phyloP scores from a whole-genome alignment of 768 basidiomycete species.

The Zangia roseola region DNA sequence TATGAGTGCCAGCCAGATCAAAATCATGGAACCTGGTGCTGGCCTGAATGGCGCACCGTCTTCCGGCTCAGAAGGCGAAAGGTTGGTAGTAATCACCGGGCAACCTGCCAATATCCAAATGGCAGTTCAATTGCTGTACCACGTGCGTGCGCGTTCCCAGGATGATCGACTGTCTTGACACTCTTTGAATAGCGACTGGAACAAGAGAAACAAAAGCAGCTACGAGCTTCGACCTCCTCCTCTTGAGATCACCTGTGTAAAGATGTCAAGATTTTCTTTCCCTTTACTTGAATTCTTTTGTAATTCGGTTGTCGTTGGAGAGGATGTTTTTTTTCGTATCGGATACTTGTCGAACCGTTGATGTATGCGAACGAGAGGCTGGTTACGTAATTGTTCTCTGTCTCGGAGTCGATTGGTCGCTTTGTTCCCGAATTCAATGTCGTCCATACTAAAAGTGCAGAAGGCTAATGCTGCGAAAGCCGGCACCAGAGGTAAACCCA shows the following conservation, averaged over 20 bases:
- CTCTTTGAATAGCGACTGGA: constrained; percentile 63
- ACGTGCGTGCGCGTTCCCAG: constrained; percentile 47
- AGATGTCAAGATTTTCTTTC: neutral
- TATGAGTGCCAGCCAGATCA: constrained; percentile 93
- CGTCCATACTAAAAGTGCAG: constrained; percentile 62
- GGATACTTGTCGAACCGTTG: constrained; percentile 9
- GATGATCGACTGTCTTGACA: constrained; percentile 7
- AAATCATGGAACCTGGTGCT: constrained; percentile 97
- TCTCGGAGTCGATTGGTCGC: neutral
- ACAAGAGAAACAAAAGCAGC: constrained; percentile 87
- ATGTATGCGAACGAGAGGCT: constrained; percentile 11
- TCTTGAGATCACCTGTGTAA: constrained; percentile 19
- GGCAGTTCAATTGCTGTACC: constrained; percentile 89
- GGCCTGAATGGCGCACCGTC: constrained; percentile 69
- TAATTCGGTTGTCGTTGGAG: constrained; percentile 1
- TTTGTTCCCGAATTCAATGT: constrained; percentile 41
- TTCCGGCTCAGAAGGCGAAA: constrained; percentile 79
- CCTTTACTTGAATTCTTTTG: neutral
- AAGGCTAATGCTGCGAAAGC: constrained; percentile 53
- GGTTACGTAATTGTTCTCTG: constrained; percentile 25
- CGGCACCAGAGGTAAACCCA: constrained; percentile 44
- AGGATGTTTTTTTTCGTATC: neutral
- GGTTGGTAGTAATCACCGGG: constrained; percentile 97
- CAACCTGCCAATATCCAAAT: constrained; percentile 92
- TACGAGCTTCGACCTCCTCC: constrained; percentile 36